A percentile compares a stretch with the other conserved stretches of the same genome.
phyloP scores from a whole-genome alignment of 176 grass and related monocot species.

The Carex parvula region DNA sequence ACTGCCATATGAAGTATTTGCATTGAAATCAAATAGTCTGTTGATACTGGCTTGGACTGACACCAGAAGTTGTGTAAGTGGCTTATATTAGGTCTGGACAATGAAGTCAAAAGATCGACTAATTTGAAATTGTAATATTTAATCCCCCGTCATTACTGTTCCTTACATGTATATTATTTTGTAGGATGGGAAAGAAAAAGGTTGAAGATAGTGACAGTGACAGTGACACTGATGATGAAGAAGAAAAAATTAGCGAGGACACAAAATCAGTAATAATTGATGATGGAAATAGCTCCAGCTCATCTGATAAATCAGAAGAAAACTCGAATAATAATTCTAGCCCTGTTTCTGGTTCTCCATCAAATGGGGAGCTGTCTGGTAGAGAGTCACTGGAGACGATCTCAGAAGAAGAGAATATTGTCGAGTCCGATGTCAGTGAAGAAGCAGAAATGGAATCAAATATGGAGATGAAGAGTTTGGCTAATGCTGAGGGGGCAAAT shows the following conservation, averaged over 20 bases:
- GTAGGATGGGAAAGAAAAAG: slow-evolving; percentile 91
- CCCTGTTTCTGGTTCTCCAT: slow-evolving; percentile 46
- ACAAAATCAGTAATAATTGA: slow-evolving; percentile 56
- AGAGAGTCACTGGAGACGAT: slow-evolving; percentile 36
- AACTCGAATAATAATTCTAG: slow-evolving; percentile 3
- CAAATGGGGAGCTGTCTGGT: slow-evolving; percentile 60
- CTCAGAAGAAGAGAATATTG: slow-evolving; percentile 43
- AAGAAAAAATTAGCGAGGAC: slow-evolving; percentile 34
- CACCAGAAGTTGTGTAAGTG: neutral
- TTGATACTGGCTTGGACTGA: neutral
- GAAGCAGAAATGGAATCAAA: slow-evolving; percentile 31
- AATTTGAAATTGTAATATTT: neutral
- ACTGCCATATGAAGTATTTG: neutral
- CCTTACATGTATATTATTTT: slow-evolving; percentile 8
- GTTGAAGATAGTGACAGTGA: slow-evolving; percentile 56
- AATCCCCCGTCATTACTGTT: neutral
- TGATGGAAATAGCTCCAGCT: slow-evolving; percentile 51
- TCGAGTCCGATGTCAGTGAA: slow-evolving; percentile 35
- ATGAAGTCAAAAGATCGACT: neutral
- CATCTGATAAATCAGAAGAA: slow-evolving; percentile 40
- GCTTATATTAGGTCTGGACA: neutral
- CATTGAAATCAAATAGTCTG: neutral
- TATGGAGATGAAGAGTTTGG: slow-evolving; percentile 27
- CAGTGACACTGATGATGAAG: slow-evolving; percentile 50
- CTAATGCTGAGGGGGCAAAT: slow-evolving; percentile 24